A percentile compares a stretch with the other conserved stretches of the same genome.
Conservation (phyloP, 2,329 filamentous ascomycete species). For the Truncatella angustata region DNA sequence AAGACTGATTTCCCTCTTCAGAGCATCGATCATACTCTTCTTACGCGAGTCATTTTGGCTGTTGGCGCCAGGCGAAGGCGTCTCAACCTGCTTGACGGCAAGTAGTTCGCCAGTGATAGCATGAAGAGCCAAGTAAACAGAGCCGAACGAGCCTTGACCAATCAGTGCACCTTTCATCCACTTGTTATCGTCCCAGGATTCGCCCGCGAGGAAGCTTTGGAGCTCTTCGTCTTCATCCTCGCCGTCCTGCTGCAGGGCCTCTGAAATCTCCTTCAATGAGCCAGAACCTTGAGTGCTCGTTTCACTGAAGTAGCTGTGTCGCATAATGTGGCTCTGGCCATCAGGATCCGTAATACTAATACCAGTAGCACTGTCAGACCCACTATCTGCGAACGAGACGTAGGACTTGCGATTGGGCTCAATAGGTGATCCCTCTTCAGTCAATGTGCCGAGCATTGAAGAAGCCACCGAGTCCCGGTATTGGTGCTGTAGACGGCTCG, state of each 20-base stretch:
- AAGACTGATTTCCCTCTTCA: conserved; percentile 94
- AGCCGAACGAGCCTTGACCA: conserved; percentile 94
- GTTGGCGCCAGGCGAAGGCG: conserved; percentile 74
- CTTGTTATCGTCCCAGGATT: conserved; percentile 95
- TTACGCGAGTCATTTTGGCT: conserved; percentile 85
- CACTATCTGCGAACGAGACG: conserved; percentile 80
- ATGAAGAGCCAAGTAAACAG: conserved; percentile 91
- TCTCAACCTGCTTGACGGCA: conserved; percentile 96
- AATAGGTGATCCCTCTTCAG: conserved; percentile 82
- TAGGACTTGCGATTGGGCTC: conserved; percentile 94
- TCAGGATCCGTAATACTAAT: conserved; percentile 77
- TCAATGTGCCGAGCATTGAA: conserved; percentile 83
- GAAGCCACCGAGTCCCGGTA: conserved; percentile 89
- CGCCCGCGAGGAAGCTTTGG: conserved; percentile 83
- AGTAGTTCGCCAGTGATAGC: conserved; percentile 95
- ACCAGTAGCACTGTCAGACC: conserved; percentile 62
- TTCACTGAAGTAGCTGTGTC: conserved; percentile 84
- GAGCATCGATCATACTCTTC: conserved; percentile 95
- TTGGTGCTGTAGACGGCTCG: conserved; percentile 50
- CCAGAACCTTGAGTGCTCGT: conserved; percentile 68
- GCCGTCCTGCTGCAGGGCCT: conserved; percentile 84
- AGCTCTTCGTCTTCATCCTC: conserved; percentile 90
- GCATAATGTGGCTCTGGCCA: conserved; percentile 51
- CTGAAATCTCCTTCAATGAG: conserved; percentile 79
- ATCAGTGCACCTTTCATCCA: conserved; percentile 99